Evolutionary conservation across 208 protist genomes (phyloP).

Genomic region (Wallacemonas rigidus): DNA sequence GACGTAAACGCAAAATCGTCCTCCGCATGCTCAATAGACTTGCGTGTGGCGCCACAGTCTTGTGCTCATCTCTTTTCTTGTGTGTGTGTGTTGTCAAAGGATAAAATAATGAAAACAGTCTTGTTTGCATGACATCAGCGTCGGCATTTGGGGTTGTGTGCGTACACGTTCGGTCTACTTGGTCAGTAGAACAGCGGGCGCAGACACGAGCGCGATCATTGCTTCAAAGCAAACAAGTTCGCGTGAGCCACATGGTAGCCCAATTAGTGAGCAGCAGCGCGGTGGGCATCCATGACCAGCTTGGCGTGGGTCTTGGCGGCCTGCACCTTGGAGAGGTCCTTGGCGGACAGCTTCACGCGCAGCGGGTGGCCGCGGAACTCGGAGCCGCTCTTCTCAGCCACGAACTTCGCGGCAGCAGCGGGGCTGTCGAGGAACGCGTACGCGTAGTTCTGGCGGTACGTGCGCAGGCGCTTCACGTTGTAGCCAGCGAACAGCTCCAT

Average conservation of each 20-base stretch:
- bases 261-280: conserved; percentile 18
- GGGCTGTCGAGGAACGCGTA: conserved; percentile 81
- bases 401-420: conserved; percentile 63
- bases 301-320: conserved; percentile 49
- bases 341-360: conserved; percentile 59
- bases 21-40: background rate
- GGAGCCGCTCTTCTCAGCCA: conserved; percentile 78
- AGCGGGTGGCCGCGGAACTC: conserved; percentile 82
- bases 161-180: background rate
- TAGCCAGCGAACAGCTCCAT: conserved; percentile 66
- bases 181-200: background rate
- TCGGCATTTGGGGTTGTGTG: background rate
- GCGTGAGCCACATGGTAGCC: background rate
- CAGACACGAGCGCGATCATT: background rate
- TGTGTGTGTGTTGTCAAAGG: conserved; percentile 1
- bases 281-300: conserved; percentile 73
- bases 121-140: conserved; percentile 13
- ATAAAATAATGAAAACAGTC: conserved; percentile 12
- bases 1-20: too few species aligned
- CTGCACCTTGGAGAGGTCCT: conserved; percentile 75
- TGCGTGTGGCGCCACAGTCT: background rate
- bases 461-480: conserved; percentile 76
- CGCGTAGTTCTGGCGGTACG: conserved; percentile 81
- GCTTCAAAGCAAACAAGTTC: conserved; percentile 3
- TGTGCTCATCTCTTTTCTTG: background rate